Evolutionary conservation across 768 basidiomycete species (phyloP), one percentile per base, ranked within the genome.

Genomic region (Cystobasidiopsis lactophilus): DNA sequence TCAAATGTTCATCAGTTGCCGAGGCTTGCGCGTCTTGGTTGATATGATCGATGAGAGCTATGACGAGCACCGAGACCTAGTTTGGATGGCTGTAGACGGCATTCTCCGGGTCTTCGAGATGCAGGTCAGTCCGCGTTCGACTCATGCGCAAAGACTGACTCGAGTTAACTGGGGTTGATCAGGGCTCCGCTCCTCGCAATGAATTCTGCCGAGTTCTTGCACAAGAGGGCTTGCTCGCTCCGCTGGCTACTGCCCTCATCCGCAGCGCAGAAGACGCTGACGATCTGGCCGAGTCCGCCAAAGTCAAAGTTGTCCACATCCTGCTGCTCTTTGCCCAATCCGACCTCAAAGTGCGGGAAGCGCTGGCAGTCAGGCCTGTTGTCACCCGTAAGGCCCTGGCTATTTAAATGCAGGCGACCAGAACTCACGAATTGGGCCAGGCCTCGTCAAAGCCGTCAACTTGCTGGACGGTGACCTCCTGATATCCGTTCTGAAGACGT

Each of bases 121-220:
- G 27, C 67, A 68, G 52, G 66, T 67, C 21, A 9, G 59, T 45
- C 9, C 5, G 5, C 23, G 29, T 19, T 7, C 11, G 45, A 27
- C 19, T 37, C 14, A 27, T 13, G 38, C 38, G 11, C n/a, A 40
- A 13, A 51, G 13, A 26, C 11, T 38, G 19, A 27, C n/a, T n/a
- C n/a, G n/a, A n/a, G n/a, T n/a, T n/a, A n/a, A n/a, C n/a, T 16
- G 50, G 9, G 16, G 9, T 11, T 31, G 3, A 11, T 30, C 82
- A 95, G 66, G 86, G 84, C 44, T 84, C 93, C 7, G 93, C 89
- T 3, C 88, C 89, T 11, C 85, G 93, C 66, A 95, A 93, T 63
- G 93, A 96, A 67, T 96, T 96, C 64, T 95, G 89, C 63, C 77
- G 93, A 10, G 89, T 96, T 82, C 91, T 96, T 70, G 85, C 93